phyloP scores from a whole-genome alignment of 2,329 filamentous ascomycete genomes.

The Paradendryphiella salina region DNA sequence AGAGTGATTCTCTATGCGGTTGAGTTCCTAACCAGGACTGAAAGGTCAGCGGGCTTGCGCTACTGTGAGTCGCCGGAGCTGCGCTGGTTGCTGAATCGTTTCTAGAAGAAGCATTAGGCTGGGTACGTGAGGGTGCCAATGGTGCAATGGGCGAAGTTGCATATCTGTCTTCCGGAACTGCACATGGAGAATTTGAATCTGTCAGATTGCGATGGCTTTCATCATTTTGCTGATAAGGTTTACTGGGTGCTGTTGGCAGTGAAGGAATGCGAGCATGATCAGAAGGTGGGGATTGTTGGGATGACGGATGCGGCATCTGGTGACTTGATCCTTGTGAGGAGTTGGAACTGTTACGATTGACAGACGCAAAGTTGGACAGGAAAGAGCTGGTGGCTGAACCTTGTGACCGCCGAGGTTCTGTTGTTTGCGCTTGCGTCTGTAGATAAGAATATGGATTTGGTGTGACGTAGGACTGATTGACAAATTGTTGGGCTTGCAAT shows the following conservation, averaged over 20 bases:
- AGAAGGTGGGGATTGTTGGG: slow-evolving; percentile 2
- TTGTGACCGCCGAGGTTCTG: slow-evolving; percentile 29
- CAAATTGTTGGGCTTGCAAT: slow-evolving; percentile 10
- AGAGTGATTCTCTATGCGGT: background rate
- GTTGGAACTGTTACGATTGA: slow-evolving; percentile 33
- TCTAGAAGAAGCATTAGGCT: slow-evolving; percentile 2
- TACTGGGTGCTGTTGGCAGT: slow-evolving; percentile 1
- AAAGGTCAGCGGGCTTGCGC: background rate
- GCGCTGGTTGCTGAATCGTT: background rate
- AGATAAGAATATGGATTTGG: slow-evolving; percentile 14
- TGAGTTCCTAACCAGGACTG: slow-evolving; percentile 13
- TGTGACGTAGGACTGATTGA: slow-evolving; percentile 11
- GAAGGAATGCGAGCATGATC: background rate
- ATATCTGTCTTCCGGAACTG: slow-evolving; percentile 6
- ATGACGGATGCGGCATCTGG: slow-evolving; percentile 3
- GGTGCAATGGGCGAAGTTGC: slow-evolving; percentile 17
- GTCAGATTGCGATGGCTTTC: background rate
- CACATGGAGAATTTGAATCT: slow-evolving; percentile 4
- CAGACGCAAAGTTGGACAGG: slow-evolving; percentile 32
- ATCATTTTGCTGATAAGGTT: slow-evolving; percentile 1
- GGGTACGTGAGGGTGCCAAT: slow-evolving; percentile 16
- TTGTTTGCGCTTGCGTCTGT: slow-evolving; percentile 10
- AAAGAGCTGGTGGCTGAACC: slow-evolving; percentile 30
- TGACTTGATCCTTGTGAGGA: slow-evolving; percentile 30
- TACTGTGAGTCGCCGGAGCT: background rate